Conservation (phyloP, 2,329 filamentous ascomycete species). For the Alternaria novae-zelandiae region DNA sequence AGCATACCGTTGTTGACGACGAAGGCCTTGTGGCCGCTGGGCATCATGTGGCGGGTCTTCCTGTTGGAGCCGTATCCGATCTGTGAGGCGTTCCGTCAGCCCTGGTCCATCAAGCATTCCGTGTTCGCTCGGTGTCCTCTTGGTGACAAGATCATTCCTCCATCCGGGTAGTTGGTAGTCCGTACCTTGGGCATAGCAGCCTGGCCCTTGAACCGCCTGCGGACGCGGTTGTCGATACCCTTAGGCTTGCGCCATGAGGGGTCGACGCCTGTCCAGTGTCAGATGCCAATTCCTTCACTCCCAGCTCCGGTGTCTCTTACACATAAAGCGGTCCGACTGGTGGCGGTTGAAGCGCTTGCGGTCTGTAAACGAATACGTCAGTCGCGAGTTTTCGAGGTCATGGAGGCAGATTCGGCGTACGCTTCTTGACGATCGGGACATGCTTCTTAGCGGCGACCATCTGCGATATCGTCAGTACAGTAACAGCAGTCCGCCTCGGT, state of each 20-base stretch:
- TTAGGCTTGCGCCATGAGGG: slow-evolving; percentile 98
- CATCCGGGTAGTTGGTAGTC: slow-evolving; percentile 14
- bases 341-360: slow-evolving; percentile 95
- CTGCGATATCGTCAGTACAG: slow-evolving; percentile 55
- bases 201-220: slow-evolving; percentile 95
- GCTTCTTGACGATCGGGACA: slow-evolving; percentile 99
- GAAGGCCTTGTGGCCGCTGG: slow-evolving; percentile 99
- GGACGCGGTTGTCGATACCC: slow-evolving; percentile 99
- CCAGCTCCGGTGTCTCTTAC: slow-evolving; percentile 49
- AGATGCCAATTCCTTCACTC: slow-evolving; percentile 22
- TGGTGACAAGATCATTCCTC: not conserved
- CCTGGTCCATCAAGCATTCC: slow-evolving; percentile 12
- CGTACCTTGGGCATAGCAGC: slow-evolving; percentile 97
- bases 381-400: slow-evolving; percentile 37
- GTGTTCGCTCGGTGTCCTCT: not conserved
- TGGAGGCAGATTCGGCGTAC: slow-evolving; percentile 66
- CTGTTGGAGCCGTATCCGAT: slow-evolving; percentile 99
- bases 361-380: slow-evolving; percentile 63
- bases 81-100: slow-evolving; percentile 59
- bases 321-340: slow-evolving; percentile 96
- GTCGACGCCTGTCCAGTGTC: slow-evolving; percentile 63
- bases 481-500: not conserved
- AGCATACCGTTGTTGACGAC: slow-evolving; percentile 83
- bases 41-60: slow-evolving; percentile 99
- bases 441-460: slow-evolving; percentile 99